Conservation (phyloP, 441 rosid species). For the Dalechampia spathulata region DNA sequence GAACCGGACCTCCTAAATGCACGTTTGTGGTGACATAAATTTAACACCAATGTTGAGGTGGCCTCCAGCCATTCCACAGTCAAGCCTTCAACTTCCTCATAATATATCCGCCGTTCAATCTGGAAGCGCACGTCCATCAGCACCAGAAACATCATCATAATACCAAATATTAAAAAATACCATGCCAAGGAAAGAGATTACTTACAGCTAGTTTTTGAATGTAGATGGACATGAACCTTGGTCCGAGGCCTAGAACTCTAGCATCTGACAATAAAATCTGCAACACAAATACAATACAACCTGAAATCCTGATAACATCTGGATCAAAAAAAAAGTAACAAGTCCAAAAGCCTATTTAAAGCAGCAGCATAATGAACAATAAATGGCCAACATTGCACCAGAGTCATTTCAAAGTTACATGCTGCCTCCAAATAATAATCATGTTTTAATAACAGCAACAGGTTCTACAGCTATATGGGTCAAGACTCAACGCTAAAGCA, state of each 20-base stretch:
- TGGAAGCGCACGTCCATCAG: slow-evolving; percentile 19
- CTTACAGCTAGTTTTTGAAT: slow-evolving; percentile 75
- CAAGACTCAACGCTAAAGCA: too few relatives aligned
- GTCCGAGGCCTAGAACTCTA: slow-evolving; percentile 78
- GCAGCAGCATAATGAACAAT: neutral
- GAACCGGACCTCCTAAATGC: slow-evolving; percentile 35
- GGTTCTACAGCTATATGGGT: neutral
- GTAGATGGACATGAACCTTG: slow-evolving; percentile 82
- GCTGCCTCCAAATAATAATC: too few relatives aligned
- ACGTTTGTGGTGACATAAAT: slow-evolving; percentile 31
- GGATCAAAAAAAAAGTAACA: neutral
- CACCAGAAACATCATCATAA: neutral
- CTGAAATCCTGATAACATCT: neutral
- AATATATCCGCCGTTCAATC: slow-evolving; percentile 73
- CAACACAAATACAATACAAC: slow-evolving; percentile 14
- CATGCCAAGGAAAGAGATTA: neutral
- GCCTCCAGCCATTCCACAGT: slow-evolving; percentile 72
- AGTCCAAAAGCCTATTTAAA: too few relatives aligned
- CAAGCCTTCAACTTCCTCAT: slow-evolving; percentile 81
- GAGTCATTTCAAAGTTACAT: neutral
- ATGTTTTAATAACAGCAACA: too few relatives aligned
- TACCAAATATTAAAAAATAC: neutral
- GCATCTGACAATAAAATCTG: slow-evolving; percentile 77
- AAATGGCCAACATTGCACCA: neutral
- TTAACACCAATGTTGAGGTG: slow-evolving; percentile 71